Conservation (phyloP, 108 stramenopile species). For the Fragilariopsis cylindrus region DNA sequence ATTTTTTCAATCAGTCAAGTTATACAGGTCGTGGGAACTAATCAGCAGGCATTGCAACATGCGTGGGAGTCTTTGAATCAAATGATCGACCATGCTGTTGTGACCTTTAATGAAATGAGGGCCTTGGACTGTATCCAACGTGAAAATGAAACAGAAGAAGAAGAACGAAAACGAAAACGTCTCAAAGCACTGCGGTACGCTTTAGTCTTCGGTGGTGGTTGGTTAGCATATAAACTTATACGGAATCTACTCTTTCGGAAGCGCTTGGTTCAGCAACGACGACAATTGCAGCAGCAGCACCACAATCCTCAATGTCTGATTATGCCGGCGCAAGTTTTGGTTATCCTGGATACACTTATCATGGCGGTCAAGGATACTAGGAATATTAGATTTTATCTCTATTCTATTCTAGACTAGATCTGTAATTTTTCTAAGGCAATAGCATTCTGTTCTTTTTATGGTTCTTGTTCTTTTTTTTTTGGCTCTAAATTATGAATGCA, state of each 20-base stretch:
- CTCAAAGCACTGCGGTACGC: conserved; percentile 75
- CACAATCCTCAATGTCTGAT: not conserved
- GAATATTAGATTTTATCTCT: no score
- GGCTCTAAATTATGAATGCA: no score
- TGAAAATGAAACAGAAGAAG: conserved; percentile 40
- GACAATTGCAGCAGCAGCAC: not conserved
- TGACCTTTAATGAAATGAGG: conserved; percentile 62
- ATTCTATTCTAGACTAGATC: no score
- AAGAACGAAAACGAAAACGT: conserved; percentile 47
- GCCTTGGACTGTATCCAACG: conserved; percentile 35
- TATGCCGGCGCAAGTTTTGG: not conserved
- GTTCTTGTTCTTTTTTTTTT: no score
- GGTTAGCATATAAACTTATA: conserved; percentile 54
- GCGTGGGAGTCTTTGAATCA: conserved; percentile 61
- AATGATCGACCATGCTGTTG: conserved; percentile 75
- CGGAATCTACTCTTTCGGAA: conserved; percentile 35
- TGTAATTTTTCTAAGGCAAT: no score
- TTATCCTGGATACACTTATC: not conserved
- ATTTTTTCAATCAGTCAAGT: conserved; percentile 83
- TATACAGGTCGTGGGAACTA: conserved; percentile 82
- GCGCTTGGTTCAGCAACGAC: conserved; percentile 2
- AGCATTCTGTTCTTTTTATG: no score
- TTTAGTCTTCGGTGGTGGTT: conserved; percentile 56
- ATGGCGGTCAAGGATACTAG: not conserved
- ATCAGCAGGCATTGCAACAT: conserved; percentile 76